Base-by-base conservation (phyloP, 2,329 filamentous ascomycete genomes). In the Dryadomyces quercus-mongolicae region DNA sequence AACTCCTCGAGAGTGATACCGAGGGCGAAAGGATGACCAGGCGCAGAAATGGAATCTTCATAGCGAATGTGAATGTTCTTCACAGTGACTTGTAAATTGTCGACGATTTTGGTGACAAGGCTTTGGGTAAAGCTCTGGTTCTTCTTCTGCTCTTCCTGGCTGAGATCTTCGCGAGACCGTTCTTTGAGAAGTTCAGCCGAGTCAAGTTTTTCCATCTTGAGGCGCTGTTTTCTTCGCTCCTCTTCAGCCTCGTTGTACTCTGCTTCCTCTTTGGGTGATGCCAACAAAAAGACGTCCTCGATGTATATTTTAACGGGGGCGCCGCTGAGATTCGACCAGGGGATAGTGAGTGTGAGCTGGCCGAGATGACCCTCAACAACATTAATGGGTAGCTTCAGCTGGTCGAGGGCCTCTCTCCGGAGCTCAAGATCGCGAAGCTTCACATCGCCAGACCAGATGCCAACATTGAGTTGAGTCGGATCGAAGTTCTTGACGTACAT, bases 401-500 rank as follows among this genome's bases (percentile, higher is more conserved):
- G 94, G 67, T 99, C 93, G 60, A 99, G 84, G 18, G 93, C 93
- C 75, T 98, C 93, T 56, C 88, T 82, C 54, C 91, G 88, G 49
- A 99, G 79, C 73, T 98, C 88, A 56, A 99, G 84, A 64, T 98
- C 85, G 57, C 85, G 84, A 48, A 99, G 78, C 72, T 95, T 95
- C 64, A 98, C 93, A 74, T 99, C 93, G 63, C 94, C 93, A 21
- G 88, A 95, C 93, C 92, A 98, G 65, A 98, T 98, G 59, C 94
- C 93, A 59, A 98, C 91, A 68, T 98, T 98, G 61, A 99, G 80
- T 74, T 98, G 93, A 65, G 89, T 86, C 54, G 93, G 89, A 70
- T 99, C 93, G 68, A 99, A 98, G 72, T 98, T 97, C 79, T 95
- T 91, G 71, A 99, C 92, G 71, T 98, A 98, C 86, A 97, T 95